Conservation (phyloP, 176 grass and related monocot genomes). For the Pontederia paniculata region DNA sequence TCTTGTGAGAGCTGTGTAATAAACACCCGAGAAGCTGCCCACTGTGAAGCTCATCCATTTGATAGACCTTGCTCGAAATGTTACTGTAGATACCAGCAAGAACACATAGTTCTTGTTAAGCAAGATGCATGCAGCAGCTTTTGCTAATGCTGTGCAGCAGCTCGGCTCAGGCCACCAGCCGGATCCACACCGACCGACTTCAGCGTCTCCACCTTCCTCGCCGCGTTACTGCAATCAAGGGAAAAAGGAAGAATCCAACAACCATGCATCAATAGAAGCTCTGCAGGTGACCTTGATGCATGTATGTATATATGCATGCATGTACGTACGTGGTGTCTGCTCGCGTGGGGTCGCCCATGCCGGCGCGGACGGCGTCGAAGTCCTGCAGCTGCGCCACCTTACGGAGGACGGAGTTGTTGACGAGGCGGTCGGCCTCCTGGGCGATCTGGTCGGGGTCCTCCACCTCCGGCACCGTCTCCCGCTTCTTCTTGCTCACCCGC, state of each 20-base stretch:
- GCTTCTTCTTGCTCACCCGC: slow-evolving; percentile 71
- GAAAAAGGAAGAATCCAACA: not conserved
- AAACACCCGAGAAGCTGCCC: too few species aligned
- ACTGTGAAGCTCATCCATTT: too few species aligned
- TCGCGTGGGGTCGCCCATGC: slow-evolving; percentile 33
- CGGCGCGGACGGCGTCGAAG: slow-evolving; percentile 30
- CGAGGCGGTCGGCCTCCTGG: slow-evolving; percentile 36
- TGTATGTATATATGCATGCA: too few species aligned
- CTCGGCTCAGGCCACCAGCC: slow-evolving; percentile 11
- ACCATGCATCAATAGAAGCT: not conserved
- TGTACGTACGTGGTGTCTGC: not conserved
- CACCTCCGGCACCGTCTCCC: slow-evolving; percentile 64
- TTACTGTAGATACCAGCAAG: too few species aligned
- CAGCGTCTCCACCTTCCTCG: slow-evolving; percentile 49
- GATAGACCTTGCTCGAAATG: too few species aligned
- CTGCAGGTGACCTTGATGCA: not conserved
- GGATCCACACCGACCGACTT: slow-evolving; percentile 60
- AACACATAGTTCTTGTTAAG: too few species aligned
- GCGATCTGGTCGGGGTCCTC: slow-evolving; percentile 40
- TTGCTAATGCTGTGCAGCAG: too few species aligned
- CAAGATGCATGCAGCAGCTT: too few species aligned
- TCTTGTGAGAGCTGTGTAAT: too few species aligned
- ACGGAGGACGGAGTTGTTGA: slow-evolving; percentile 47
- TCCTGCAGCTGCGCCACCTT: slow-evolving; percentile 66
- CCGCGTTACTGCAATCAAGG: slow-evolving; percentile 1